Evolutionary conservation across 2,329 filamentous ascomycete species (phyloP).

Genomic region (Metarhizium humberi): DNA sequence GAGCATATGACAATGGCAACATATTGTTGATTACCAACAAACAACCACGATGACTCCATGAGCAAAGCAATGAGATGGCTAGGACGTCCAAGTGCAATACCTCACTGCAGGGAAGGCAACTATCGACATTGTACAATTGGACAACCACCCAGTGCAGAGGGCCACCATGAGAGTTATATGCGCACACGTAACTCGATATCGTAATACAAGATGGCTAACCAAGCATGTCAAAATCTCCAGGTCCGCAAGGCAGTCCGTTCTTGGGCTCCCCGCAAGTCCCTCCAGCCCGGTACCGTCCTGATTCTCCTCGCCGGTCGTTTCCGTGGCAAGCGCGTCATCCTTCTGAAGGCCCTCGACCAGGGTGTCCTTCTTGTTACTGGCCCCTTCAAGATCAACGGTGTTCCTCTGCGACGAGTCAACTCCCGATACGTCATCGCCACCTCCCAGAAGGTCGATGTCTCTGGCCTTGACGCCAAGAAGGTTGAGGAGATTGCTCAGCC

Average conservation of each 20-base stretch:
- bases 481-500: slow-evolving; percentile 64
- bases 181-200: not conserved
- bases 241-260: slow-evolving; percentile 89
- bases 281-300: slow-evolving; percentile 90
- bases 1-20: slow-evolving; percentile 1
- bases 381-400: slow-evolving; percentile 99
- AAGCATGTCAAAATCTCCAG: slow-evolving; percentile 39
- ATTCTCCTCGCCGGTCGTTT: slow-evolving; percentile 99
- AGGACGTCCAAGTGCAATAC: not conserved
- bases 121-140: not conserved
- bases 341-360: slow-evolving; percentile 95
- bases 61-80: too few relatives aligned
- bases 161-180: not conserved
- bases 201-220: not conserved
- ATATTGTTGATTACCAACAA: not conserved
- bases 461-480: slow-evolving; percentile 84
- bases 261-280: slow-evolving; percentile 77
- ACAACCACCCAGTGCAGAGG: slow-evolving; percentile 1
- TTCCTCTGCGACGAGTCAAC: slow-evolving; percentile 91
- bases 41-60: not conserved
- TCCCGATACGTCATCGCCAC: slow-evolving; percentile 90
- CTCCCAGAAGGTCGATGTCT: slow-evolving; percentile 74
- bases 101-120: not conserved
- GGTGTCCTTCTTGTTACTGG: slow-evolving; percentile 98
- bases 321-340: slow-evolving; percentile 98